These are phyloP conservation scores for Ilex asprella DNA, from an alignment of 257 asterid genomes.

Conservation along the genomic window DNA sequence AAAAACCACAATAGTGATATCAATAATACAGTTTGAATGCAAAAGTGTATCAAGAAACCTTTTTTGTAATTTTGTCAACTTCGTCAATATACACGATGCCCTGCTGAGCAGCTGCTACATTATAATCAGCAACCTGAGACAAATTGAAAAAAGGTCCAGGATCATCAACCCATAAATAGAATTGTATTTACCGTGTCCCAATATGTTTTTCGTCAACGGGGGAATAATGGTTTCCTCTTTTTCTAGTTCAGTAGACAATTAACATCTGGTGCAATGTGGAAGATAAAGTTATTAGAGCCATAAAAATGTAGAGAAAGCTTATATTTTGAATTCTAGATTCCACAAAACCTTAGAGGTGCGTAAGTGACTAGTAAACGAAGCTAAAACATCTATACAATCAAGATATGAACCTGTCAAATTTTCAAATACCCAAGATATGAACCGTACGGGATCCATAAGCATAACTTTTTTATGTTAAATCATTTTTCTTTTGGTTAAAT, in stretches of 20 bases:
- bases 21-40: neutral
- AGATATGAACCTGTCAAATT: too few species aligned
- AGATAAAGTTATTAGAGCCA: neutral
- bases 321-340: too few species aligned
- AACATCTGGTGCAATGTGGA: neutral
- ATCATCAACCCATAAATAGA: neutral
- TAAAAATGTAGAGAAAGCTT: neutral
- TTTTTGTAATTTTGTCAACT: slow-evolving; percentile 97
- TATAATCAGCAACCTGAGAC: slow-evolving; percentile 86
- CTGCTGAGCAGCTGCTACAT: slow-evolving; percentile 97
- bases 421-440: too few species aligned
- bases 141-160: slow-evolving; percentile 2
- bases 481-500: too few species aligned
- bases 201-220: too few species aligned
- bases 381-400: too few species aligned
- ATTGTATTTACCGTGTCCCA: too few species aligned
- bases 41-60: slow-evolving; percentile 36
- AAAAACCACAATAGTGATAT: neutral
- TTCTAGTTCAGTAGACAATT: neutral
- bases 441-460: too few species aligned
- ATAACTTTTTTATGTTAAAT: too few species aligned
- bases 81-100: slow-evolving; percentile 97
- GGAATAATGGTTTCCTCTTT: neutral
- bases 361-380: too few species aligned
- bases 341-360: too few species aligned